Base-by-base conservation (phyloP, 306 rosid genomes). In the Astragalus glycyphyllos region DNA sequence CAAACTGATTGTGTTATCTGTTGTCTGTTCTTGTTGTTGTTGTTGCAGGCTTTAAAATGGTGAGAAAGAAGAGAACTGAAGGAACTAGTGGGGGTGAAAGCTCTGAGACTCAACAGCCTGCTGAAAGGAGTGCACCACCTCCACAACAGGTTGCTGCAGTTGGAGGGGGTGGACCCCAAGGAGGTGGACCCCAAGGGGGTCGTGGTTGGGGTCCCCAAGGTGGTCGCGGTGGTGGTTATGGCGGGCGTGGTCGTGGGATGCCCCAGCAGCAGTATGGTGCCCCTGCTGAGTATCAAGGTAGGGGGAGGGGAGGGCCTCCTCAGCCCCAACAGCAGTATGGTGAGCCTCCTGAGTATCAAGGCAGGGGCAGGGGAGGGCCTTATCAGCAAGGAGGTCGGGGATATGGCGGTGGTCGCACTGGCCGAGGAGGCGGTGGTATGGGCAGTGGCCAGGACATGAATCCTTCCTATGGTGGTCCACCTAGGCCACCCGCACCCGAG, bases 261-360 rank as follows among this genome's bases (percentile, higher is more conserved):
- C 84, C 92, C 10, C 96, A 82, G 58, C 96, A 88, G 68, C 97
- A 88, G 65, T 80, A 87, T 65, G 84, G 90, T 47, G 90, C 73
- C 1, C 71, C 85, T 4, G 68, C 85, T n/a, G 97, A 88, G 1
- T 88, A 86, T 76, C 97, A 88, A 74, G 95, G 86, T 14, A 84
- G 96, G 80, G 98, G 97, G 3, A 84, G 99, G 78, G 97, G 95
- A 54, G 96, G 92, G 35, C 79, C 88, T 49, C 71, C 88, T 16
- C 96, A 80, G 64, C 97, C 15, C 6, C 68, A 62, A 11, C 68
- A 88, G 64, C 98, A 89, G 68, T 80, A 87, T 65, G 85, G 91
- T 58, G 90, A 76, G 1, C 72, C 84, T 6, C 74, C 85, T 5
- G 97, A 86, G 0, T 88, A 85, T 78, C 97, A 89, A 77, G 96